These are phyloP conservation scores for Stipa capillata DNA, from an alignment of 176 grass and related monocot species.

Conservation along the genomic window DNA sequence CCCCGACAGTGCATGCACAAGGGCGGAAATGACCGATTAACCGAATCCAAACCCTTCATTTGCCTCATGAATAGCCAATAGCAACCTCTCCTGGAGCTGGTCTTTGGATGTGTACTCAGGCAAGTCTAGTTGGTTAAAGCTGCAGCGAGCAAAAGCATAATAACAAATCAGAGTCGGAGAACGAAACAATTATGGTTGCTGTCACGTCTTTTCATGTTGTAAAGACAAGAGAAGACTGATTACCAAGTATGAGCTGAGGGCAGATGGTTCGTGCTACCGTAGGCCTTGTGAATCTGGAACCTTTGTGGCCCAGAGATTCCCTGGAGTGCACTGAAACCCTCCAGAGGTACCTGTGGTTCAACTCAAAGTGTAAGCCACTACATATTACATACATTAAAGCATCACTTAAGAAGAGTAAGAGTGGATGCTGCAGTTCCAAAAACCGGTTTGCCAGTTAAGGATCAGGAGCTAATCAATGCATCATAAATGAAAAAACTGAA, in stretches of 20 bases:
- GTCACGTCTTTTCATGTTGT: neutral
- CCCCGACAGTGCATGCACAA: neutral
- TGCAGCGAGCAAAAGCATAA: conserved; percentile 21
- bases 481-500: neutral
- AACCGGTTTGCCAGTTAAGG: neutral
- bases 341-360: conserved; percentile 69
- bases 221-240: neutral
- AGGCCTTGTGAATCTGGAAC: conserved; percentile 99
- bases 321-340: conserved; percentile 94
- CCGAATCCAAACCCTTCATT: conserved; percentile 99
- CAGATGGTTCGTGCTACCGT: conserved; percentile 86
- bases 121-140: conserved; percentile 97
- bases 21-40: conserved; percentile 19
- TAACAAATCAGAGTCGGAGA: neutral
- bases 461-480: neutral
- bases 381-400: neutral
- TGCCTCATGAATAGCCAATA: conserved; percentile 90
- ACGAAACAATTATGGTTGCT: neutral
- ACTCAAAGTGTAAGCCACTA: conserved; percentile 21
- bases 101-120: conserved; percentile 96
- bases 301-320: conserved; percentile 89
- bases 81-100: conserved; percentile 84
- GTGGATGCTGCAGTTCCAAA: neutral
- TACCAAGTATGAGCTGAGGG: conserved; percentile 99
- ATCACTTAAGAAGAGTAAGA: neutral